Evolutionary conservation across 164 flowering plant species (phyloP).

Genomic region (Malania oleifera): DNA sequence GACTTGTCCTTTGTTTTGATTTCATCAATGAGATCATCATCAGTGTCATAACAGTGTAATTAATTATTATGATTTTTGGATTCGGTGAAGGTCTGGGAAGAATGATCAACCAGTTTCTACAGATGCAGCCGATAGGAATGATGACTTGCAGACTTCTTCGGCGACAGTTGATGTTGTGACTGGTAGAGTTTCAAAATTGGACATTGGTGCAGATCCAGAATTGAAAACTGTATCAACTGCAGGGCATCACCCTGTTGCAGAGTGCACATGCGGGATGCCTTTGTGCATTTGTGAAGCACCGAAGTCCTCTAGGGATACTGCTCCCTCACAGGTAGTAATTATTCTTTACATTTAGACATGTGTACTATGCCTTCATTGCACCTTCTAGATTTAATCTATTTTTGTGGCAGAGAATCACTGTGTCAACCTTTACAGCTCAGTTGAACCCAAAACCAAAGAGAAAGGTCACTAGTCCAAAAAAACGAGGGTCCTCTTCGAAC

Average conservation of each 20-base stretch:
- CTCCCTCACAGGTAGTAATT: slow-evolving; percentile 36
- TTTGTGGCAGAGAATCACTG: slow-evolving; percentile 29
- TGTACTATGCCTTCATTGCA: slow-evolving; percentile 5
- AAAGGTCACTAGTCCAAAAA: slow-evolving; percentile 34
- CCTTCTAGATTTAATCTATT: slow-evolving; percentile 2
- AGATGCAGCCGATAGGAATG: neutral
- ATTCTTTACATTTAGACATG: neutral
- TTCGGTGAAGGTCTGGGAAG: slow-evolving; percentile 31
- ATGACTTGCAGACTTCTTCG: slow-evolving; percentile 7
- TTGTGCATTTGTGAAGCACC: slow-evolving; percentile 88
- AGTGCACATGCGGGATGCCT: slow-evolving; percentile 99
- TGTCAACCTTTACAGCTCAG: slow-evolving; percentile 27
- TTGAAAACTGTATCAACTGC: slow-evolving; percentile 22
- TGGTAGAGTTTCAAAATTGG: slow-evolving; percentile 47
- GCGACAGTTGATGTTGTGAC: slow-evolving; percentile 30
- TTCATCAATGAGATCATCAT: too few relatives aligned
- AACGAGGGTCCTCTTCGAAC: slow-evolving; percentile 49
- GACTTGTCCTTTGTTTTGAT: too few relatives aligned
- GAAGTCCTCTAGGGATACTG: slow-evolving; percentile 33
- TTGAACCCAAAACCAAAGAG: slow-evolving; percentile 54
- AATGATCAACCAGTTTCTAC: slow-evolving; percentile 19
- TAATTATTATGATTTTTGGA: slow-evolving; percentile 6
- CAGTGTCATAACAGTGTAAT: neutral
- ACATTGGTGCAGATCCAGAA: slow-evolving; percentile 30
- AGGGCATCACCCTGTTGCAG: slow-evolving; percentile 28